phyloP scores from a whole-genome alignment of 208 protist genomes.

The Crithidia mellificae region DNA sequence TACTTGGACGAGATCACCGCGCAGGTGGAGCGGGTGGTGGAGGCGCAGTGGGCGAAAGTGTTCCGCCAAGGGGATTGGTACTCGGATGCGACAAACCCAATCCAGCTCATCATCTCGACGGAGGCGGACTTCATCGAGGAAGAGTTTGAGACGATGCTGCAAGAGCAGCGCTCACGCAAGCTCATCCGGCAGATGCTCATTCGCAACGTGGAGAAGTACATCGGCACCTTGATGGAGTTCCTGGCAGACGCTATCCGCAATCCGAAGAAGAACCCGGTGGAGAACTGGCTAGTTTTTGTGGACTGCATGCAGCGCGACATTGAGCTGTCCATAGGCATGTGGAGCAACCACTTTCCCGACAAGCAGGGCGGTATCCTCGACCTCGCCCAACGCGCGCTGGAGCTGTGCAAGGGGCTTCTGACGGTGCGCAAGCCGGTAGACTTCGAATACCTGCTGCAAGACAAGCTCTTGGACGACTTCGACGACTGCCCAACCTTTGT shows the following conservation, averaged over 20 bases:
- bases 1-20: slow-evolving; percentile 86
- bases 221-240: slow-evolving; percentile 76
- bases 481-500: slow-evolving; percentile 88
- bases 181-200: slow-evolving; percentile 70
- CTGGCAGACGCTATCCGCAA: slow-evolving; percentile 82
- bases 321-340: slow-evolving; percentile 59
- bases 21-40: slow-evolving; percentile 82
- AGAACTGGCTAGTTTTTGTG: slow-evolving; percentile 70
- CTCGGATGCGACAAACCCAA: slow-evolving; percentile 62
- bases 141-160: slow-evolving; percentile 77
- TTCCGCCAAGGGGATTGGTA: slow-evolving; percentile 81
- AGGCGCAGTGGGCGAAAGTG: slow-evolving; percentile 67
- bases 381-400: slow-evolving; percentile 52
- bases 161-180: slow-evolving; percentile 62
- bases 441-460: slow-evolving; percentile 74
- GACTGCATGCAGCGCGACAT: slow-evolving; percentile 74
- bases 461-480: slow-evolving; percentile 80
- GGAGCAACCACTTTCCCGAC: slow-evolving; percentile 41
- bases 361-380: slow-evolving; percentile 55
- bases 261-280: slow-evolving; percentile 65
- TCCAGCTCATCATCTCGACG: slow-evolving; percentile 81
- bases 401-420: slow-evolving; percentile 63
- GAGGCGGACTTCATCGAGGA: slow-evolving; percentile 84
- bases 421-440: slow-evolving; percentile 67
- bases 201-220: slow-evolving; percentile 74